Percentiles rank a stretch among this genome's conserved stretches.
These are phyloP conservation scores for Boechera retrofracta DNA, from an alignment of 345 rosid species.

Conservation along the genomic window DNA sequence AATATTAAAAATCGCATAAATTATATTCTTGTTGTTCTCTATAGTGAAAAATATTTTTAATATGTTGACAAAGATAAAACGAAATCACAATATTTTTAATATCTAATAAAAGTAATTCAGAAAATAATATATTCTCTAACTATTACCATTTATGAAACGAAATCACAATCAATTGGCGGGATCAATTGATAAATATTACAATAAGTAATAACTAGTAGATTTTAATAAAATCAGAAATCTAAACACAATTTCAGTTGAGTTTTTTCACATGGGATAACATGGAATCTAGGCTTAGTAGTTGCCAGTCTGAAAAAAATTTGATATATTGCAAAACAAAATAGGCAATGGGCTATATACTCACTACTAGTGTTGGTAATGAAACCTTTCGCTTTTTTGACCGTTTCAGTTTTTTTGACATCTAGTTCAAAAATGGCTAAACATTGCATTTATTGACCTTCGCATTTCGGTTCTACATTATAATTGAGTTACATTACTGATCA, in stretches of 20 bases:
- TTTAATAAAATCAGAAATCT: neutral
- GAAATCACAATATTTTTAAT: too few relatives aligned
- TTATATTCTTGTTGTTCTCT: too few relatives aligned
- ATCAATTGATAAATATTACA: neutral
- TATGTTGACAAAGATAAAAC: too few relatives aligned
- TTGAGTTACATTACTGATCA: neutral
- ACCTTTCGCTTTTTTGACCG: conserved; percentile 17
- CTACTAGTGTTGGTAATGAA: conserved; percentile 28
- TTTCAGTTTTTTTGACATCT: conserved; percentile 7
- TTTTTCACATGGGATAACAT: conserved; percentile 41
- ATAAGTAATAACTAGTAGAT: neutral
- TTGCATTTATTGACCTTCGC: conserved; percentile 28
- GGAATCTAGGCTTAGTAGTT: conserved; percentile 26
- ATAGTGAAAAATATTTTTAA: too few relatives aligned
- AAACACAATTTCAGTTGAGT: neutral
- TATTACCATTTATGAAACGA: too few relatives aligned
- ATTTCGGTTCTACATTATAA: conserved; percentile 12
- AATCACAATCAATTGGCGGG: neutral
- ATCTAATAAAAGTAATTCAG: too few relatives aligned
- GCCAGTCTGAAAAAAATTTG: neutral
- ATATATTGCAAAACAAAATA: conserved; percentile 22
- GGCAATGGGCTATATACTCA: conserved; percentile 19
- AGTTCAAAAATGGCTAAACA: conserved; percentile 35
- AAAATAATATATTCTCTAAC: neutral
- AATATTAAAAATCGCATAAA: too few relatives aligned